Percentiles rank a stretch among this genome's conserved stretches.
phyloP scores from a whole-genome alignment of 2,329 filamentous ascomycete species.

The Penicillium polonicum region DNA sequence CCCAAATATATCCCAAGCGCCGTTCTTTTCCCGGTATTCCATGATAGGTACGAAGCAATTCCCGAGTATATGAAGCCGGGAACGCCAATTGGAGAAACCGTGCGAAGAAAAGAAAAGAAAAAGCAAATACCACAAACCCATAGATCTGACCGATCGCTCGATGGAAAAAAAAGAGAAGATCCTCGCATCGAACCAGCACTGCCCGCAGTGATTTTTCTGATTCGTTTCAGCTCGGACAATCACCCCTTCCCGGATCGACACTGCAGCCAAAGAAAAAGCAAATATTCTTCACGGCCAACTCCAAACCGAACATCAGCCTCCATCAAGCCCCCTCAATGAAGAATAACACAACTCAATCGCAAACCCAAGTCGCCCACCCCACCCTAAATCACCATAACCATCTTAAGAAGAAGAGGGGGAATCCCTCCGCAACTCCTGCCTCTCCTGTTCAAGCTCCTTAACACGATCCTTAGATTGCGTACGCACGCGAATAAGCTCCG shows the following conservation, averaged over 20 bases:
- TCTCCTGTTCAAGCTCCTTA: slow-evolving; percentile 26
- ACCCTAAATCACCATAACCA: background rate
- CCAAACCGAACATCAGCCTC: too few relatives aligned
- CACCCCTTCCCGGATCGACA: background rate
- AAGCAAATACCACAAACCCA: background rate
- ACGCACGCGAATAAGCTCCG: slow-evolving; percentile 34
- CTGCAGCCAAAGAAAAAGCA: background rate
- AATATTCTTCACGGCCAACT: background rate
- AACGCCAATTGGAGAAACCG: background rate
- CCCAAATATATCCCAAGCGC: background rate
- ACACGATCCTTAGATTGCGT: slow-evolving; percentile 30
- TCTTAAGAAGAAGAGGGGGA: slow-evolving; percentile 3
- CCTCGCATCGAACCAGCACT: slow-evolving; percentile 13
- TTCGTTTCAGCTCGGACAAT: background rate
- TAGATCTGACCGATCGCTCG: background rate
- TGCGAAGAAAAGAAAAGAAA: background rate
- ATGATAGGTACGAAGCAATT: background rate
- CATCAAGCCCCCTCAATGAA: background rate
- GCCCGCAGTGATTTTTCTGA: slow-evolving; percentile 12
- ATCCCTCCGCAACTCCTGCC: slow-evolving; percentile 19
- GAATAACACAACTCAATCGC: background rate
- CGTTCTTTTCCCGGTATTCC: background rate
- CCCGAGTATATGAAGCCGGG: background rate
- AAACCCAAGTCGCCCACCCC: background rate
- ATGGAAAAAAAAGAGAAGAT: slow-evolving; percentile 5